Evolutionary conservation across 257 asterid genomes (phyloP), one percentile per base, ranked within the genome.

Genomic region (Paraleonurus japonicus): DNA sequence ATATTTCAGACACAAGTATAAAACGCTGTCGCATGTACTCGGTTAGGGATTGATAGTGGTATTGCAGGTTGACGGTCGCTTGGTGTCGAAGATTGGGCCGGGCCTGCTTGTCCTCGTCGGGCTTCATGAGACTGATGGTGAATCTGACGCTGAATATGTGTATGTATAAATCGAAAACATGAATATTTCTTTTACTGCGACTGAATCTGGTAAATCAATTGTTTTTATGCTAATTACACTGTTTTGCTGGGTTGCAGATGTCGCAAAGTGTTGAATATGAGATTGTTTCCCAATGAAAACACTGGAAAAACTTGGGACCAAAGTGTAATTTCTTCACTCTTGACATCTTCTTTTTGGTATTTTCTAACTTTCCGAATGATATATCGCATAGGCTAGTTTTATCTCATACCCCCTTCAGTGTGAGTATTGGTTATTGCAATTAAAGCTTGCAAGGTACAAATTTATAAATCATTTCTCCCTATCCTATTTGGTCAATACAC

Each of bases 211-310:
- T 24, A 1, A 5, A 24, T 55, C 61, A n/a, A 22, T 37, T 12
- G 68, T 30, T 55, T 71, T 75, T 57, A 61, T 48, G 45, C 54
- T 61, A 50, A 7, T 45, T 61, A 53, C 30, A 1, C n/a, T 39
- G 16, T 33, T 71, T 79, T 65, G 61, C 32, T 78, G 32, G 65
- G 71, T 35, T 73, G 86, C 95, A 93, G 98, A 86, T 93, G 98
- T 61, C 88, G 92, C 76, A 93, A 90, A 84, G 98, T 90, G 83
- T 79, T 93, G 89, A 93, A 87, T 57, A 93, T 90, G 97, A 84
- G 98, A 74, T 69, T 93, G 82, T 93, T 83, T 71, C 84, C 88
- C 28, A 86, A 87, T 76, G 94, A 87, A 68, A 83, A 78, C 62
- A 81, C 86, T 39, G 96, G 97, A 16, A 89, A 85, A 70, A 79